These are phyloP conservation scores for Lojkania enalia DNA, from an alignment of 2,329 filamentous ascomycete species.

Conservation along the genomic window DNA sequence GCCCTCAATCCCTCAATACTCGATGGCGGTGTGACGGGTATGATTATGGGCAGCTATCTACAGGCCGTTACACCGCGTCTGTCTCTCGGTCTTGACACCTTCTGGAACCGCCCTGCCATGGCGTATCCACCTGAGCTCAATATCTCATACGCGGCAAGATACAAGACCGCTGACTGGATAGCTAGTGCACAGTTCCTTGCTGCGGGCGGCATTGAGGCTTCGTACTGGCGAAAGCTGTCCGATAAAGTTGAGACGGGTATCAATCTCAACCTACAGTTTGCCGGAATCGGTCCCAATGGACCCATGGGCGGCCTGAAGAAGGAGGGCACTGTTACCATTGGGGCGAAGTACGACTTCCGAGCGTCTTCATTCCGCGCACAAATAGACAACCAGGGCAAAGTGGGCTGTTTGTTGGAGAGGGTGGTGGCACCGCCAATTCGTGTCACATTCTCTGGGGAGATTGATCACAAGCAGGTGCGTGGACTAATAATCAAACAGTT, in stretches of 20 bases:
- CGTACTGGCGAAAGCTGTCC: conserved; percentile 90
- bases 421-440: conserved; percentile 88
- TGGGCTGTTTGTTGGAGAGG: conserved; percentile 93
- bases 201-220: conserved; percentile 83
- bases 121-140: conserved; percentile 88
- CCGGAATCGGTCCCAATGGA: conserved; percentile 60
- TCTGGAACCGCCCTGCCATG: conserved; percentile 87
- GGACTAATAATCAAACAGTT: neutral
- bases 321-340: conserved; percentile 88
- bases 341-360: conserved; percentile 97
- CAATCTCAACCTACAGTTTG: conserved; percentile 87
- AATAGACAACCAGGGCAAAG: conserved; percentile 91
- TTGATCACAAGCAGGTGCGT: conserved; percentile 93
- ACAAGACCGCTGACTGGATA: conserved; percentile 91
- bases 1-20: conserved; percentile 92
- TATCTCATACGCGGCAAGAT: conserved; percentile 86
- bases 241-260: conserved; percentile 97
- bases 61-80: conserved; percentile 88
- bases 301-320: conserved; percentile 73
- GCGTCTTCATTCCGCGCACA: conserved; percentile 94
- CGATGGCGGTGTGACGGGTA: conserved; percentile 90
- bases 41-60: conserved; percentile 93
- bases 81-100: conserved; percentile 84
- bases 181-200: conserved; percentile 87
- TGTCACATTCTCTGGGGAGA: conserved; percentile 93